Evolutionary conservation across 2,329 filamentous ascomycete species (phyloP), one percentile per base, ranked within the genome.

Genomic region (Dactylellina haptotyla): DNA sequence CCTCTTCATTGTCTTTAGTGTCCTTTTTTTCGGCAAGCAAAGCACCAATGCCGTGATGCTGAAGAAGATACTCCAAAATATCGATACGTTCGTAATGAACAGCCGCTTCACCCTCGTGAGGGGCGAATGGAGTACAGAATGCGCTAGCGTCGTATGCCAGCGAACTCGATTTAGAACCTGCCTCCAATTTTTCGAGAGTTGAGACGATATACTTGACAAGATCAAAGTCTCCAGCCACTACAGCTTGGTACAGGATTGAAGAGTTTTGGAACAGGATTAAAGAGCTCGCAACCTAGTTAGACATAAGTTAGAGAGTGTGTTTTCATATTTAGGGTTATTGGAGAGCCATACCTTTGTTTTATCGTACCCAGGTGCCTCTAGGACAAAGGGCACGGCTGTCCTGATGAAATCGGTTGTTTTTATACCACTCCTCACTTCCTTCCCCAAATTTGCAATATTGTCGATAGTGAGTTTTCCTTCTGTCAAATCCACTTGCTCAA

Each of bases 121-220:
- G 77, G 65, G n/a, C 71, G 75, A 14, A 71, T 10, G 39, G 32
- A n/a, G 23, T 43, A 20, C 39, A 81, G 51, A 83, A 81, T 41
- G 87, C 41, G 14, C 23, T 83, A 4, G 81, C 81, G 16, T 83
- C 83, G 45, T 82, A 75, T 39, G n/a, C n/a, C n/a, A n/a, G n/a
- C n/a, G n/a, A n/a, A n/a, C n/a, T n/a, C n/a, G n/a, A n/a, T 79
- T 77, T 6, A 74, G 81, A 0, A 81, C 80, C 2, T 79, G 66
- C 63, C 37, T 73, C 80, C n/a, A 80, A 75, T 4, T 76, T 77
- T 9, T 77, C 75, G 8, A 72, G 71, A 63, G 70, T 67, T 2
- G 56, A 57, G 12, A 41, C 62, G 12, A 74, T 53, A 18, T 74
- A 72, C 23, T 54, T 58, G n/a, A 65, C 30, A 12, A 72, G 59